Evolutionary conservation across 1,284 basidiomycete species (phyloP).

Genomic region (Pulchroboletus neoregius): DNA sequence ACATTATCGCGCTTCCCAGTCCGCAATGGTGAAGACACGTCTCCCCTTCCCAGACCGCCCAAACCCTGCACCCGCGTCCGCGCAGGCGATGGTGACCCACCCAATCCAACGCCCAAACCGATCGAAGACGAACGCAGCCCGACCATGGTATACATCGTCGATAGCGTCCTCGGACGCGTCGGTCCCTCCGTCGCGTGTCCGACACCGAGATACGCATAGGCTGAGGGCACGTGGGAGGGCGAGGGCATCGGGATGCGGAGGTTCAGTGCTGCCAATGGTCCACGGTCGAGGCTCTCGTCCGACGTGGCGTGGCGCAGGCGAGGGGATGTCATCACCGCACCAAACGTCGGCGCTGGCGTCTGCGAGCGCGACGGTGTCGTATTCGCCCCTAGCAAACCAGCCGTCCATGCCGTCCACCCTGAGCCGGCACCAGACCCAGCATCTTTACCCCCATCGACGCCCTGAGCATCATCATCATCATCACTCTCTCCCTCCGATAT

Average conservation of each 20-base stretch:
- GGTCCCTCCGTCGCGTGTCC: conserved; percentile 25
- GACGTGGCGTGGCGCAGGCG: conserved; percentile 46
- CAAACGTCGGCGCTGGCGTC: conserved; percentile 52
- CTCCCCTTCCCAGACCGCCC: background rate
- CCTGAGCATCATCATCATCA: background rate
- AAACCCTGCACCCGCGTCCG: conserved; percentile 1
- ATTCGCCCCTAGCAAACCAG: conserved; percentile 39
- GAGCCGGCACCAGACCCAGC: conserved; percentile 5
- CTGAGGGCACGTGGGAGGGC: conserved; percentile 22
- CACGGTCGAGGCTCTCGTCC: conserved; percentile 10
- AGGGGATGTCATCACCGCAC: conserved; percentile 63
- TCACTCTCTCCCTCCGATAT: conserved; percentile 3
- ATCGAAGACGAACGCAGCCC: conserved; percentile 34
- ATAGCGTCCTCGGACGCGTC: conserved; percentile 44
- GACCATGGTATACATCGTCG: conserved; percentile 61
- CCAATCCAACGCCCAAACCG: conserved; percentile 20
- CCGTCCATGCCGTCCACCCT: conserved; percentile 59
- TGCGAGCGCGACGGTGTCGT: conserved; percentile 24
- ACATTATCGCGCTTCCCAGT: no score
- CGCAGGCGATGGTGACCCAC: conserved; percentile 17
- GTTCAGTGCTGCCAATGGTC: conserved; percentile 42
- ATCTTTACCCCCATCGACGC: background rate
- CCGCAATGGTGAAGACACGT: background rate
- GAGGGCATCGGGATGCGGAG: conserved; percentile 60
- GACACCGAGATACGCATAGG: background rate